Conservation (phyloP, 129 eudicot species). For the Lonicera japonica region DNA sequence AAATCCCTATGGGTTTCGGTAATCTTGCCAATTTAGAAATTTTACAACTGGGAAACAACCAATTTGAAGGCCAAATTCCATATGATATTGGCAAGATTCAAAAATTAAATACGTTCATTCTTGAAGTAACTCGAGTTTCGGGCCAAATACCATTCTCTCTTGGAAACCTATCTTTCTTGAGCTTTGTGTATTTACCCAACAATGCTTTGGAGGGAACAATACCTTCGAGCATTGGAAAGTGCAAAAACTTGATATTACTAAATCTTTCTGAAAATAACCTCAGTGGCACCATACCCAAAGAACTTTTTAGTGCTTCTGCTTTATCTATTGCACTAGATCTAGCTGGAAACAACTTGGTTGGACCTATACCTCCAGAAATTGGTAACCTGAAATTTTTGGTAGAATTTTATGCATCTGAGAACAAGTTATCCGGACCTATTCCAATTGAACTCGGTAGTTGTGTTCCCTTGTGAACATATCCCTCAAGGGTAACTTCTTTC, state of each 20-base stretch:
- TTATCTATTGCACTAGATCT: neutral
- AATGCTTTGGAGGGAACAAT: conserved; percentile 11
- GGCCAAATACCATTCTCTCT: conserved; percentile 17
- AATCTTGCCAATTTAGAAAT: neutral
- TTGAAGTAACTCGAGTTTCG: neutral
- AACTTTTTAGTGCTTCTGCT: conserved; percentile 7
- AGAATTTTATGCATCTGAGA: conserved; percentile 13
- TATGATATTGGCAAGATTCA: conserved; percentile 3
- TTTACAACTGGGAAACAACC: neutral
- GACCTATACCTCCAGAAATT: conserved; percentile 9
- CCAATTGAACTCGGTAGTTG: conserved; percentile 6
- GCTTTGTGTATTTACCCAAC: neutral
- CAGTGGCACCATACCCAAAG: conserved; percentile 15
- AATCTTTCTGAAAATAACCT: conserved; percentile 9
- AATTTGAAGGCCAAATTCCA: conserved; percentile 11
- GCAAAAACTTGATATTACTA: neutral
- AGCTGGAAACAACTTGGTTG: conserved; percentile 3
- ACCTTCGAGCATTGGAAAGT: conserved; percentile 9
- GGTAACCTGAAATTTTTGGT: conserved; percentile 3
- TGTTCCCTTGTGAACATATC: neutral
- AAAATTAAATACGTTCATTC: neutral
- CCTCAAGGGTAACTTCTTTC: conserved; percentile 6
- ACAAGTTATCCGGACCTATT: conserved; percentile 16
- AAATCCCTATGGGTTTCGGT: conserved; percentile 5
- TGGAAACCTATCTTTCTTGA: conserved; percentile 5